phyloP scores from a whole-genome alignment of 176 grass and related monocot species.

The Triticum turgidum region DNA sequence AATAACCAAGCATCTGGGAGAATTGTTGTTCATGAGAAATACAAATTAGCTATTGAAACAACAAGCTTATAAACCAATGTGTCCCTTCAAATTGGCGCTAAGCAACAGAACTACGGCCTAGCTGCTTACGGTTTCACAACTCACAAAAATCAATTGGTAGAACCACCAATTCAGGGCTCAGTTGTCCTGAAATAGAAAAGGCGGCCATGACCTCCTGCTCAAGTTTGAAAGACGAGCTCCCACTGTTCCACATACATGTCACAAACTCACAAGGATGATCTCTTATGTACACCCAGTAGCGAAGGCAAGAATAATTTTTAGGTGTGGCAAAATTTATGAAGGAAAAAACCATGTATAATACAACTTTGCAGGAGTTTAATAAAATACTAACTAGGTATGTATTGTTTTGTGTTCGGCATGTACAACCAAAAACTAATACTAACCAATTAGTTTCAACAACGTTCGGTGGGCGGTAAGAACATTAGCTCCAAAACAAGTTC shows the following conservation, averaged over 20 bases:
- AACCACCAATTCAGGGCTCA: not conserved
- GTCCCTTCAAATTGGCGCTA: not conserved
- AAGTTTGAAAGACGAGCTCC: not conserved
- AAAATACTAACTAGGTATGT: no score
- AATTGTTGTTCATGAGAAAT: not conserved
- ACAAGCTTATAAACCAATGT: not conserved
- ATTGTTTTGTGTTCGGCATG: no score
- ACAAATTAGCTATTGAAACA: not conserved
- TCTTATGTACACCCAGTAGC: not conserved
- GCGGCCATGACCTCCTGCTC: not conserved
- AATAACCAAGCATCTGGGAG: not conserved
- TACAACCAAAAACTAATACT: no score
- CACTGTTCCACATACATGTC: not conserved
- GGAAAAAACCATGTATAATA: no score
- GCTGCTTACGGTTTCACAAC: not conserved
- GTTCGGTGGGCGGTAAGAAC: no score
- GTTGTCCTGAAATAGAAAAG: not conserved
- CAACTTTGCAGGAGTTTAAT: no score
- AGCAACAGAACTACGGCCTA: not conserved
- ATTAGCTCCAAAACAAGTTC: no score
- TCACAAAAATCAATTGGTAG: not conserved
- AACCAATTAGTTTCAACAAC: no score
- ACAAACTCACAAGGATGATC: not conserved
- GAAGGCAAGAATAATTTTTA: no score
- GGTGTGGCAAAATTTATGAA: no score